Evolutionary conservation across 2,329 filamentous ascomycete species (phyloP).

Genomic region (Alternaria alternata): DNA sequence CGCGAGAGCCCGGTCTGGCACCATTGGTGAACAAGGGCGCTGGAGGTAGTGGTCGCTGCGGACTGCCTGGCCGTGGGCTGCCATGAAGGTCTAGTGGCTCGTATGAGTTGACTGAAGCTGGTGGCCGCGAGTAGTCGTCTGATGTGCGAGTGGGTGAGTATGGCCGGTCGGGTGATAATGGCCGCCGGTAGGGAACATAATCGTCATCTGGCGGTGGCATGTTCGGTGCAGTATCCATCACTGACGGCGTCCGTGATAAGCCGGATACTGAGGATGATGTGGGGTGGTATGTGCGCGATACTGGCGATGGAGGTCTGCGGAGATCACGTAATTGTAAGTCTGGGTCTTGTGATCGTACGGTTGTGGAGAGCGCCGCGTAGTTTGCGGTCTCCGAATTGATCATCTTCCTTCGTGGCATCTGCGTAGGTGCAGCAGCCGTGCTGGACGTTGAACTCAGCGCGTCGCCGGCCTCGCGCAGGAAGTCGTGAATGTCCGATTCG

Average conservation of each 20-base stretch:
- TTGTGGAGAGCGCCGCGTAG: slow-evolving; percentile 30
- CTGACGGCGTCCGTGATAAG: slow-evolving; percentile 58
- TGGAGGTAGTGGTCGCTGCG: slow-evolving; percentile 84
- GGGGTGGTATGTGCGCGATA: slow-evolving; percentile 59
- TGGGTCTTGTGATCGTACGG: slow-evolving; percentile 35
- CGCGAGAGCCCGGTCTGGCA: slow-evolving; percentile 53
- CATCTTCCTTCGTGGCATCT: slow-evolving; percentile 37
- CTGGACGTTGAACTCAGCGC: slow-evolving; percentile 35
- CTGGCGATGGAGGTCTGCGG: slow-evolving; percentile 53
- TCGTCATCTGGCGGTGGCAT: slow-evolving; percentile 67
- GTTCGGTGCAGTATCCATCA: slow-evolving; percentile 59
- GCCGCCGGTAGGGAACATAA: slow-evolving; percentile 66
- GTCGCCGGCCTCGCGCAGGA: slow-evolving; percentile 53
- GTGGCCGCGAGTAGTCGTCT: slow-evolving; percentile 74
- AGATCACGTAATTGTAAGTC: slow-evolving; percentile 49
- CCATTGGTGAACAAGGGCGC: slow-evolving; percentile 80
- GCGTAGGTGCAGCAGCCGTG: slow-evolving; percentile 15
- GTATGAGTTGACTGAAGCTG: slow-evolving; percentile 75
- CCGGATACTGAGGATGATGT: slow-evolving; percentile 53
- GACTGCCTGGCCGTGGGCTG: slow-evolving; percentile 85
- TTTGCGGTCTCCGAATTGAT: slow-evolving; percentile 34
- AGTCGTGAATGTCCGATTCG: slow-evolving; percentile 54
- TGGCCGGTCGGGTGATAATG: slow-evolving; percentile 62
- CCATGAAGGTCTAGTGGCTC: slow-evolving; percentile 91
- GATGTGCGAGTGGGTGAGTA: slow-evolving; percentile 63